Conservation (phyloP, 495 filamentous ascomycete species). For the Tuber melanosporum region DNA sequence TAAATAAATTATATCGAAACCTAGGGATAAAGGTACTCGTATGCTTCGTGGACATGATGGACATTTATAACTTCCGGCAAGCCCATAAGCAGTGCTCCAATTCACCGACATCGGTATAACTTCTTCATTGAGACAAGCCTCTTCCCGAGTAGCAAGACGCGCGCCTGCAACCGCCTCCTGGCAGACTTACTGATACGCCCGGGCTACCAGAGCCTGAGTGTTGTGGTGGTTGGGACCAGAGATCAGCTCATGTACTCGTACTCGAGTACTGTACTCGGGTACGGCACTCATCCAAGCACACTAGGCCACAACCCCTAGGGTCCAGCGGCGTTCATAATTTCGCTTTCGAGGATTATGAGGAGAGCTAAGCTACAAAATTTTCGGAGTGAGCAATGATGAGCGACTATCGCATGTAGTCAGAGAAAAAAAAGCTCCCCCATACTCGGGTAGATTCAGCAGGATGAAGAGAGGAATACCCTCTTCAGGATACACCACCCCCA, state of each 20-base stretch:
- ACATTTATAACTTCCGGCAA: background rate
- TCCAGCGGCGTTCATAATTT: background rate
- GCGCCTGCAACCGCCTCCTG: background rate
- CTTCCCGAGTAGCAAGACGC: background rate
- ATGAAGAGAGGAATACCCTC: background rate
- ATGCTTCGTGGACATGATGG: background rate
- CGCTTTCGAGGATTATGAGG: background rate
- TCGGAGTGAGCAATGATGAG: background rate
- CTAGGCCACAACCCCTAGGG: background rate
- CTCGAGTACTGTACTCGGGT: too few species aligned
- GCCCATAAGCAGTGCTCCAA: background rate
- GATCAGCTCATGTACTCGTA: background rate
- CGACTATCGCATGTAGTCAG: background rate
- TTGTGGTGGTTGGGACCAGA: background rate
- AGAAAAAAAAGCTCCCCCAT: background rate
- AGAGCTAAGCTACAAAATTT: background rate
- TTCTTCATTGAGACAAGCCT: background rate
- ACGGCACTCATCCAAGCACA: background rate
- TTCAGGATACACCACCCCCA: background rate
- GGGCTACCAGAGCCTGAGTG: background rate
- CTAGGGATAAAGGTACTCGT: background rate
- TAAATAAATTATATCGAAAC: too few species aligned
- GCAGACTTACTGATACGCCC: background rate
- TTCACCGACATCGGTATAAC: background rate
- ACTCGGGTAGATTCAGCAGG: background rate